Percentiles rank a stretch among this genome's conserved stretches.
These are phyloP conservation scores for Cyclotella cryptica DNA, from an alignment of 108 stramenopile genomes.

Conservation along the genomic window DNA sequence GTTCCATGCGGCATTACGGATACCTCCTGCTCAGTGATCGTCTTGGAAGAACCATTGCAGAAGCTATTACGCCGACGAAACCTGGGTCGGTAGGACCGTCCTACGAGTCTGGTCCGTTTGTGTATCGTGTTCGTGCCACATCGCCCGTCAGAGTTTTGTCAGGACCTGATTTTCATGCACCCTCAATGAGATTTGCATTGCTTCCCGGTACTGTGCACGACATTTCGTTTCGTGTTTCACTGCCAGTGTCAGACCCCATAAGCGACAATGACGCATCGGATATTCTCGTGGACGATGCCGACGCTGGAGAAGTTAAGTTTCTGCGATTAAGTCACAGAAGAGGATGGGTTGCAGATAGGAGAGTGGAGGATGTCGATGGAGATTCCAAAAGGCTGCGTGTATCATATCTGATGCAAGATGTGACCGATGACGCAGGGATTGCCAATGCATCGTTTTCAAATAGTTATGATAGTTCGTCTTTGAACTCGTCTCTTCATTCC, in stretches of 20 bases:
- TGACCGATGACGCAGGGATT: conserved; percentile 45
- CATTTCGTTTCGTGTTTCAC: conserved; percentile 59
- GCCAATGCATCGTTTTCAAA: conserved; percentile 19
- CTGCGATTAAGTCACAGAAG: conserved; percentile 65
- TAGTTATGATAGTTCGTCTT: conserved; percentile 27
- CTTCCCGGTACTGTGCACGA: conserved; percentile 79
- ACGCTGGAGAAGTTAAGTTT: conserved; percentile 52
- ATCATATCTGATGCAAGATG: conserved; percentile 60
- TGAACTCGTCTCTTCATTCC: conserved; percentile 31
- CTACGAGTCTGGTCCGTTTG: conserved; percentile 65
- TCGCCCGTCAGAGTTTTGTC: conserved; percentile 76
- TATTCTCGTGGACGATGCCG: conserved; percentile 43
- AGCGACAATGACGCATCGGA: conserved; percentile 22
- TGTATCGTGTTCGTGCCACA: conserved; percentile 68
- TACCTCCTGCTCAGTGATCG: conserved; percentile 40
- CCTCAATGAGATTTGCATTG: conserved; percentile 60
- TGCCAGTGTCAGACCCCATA: conserved; percentile 32
- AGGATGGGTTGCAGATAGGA: conserved; percentile 80
- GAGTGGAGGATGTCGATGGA: conserved; percentile 33
- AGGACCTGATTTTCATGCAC: conserved; percentile 76
- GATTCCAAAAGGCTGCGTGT: conserved; percentile 35
- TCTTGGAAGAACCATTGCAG: conserved; percentile 50
- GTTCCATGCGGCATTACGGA: conserved; percentile 28
- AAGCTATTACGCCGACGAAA: conserved; percentile 35
- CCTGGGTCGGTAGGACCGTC: conserved; percentile 24